Conservation (phyloP, 192 early-diverging fungal genomes). For the Coemansia sp. region DNA sequence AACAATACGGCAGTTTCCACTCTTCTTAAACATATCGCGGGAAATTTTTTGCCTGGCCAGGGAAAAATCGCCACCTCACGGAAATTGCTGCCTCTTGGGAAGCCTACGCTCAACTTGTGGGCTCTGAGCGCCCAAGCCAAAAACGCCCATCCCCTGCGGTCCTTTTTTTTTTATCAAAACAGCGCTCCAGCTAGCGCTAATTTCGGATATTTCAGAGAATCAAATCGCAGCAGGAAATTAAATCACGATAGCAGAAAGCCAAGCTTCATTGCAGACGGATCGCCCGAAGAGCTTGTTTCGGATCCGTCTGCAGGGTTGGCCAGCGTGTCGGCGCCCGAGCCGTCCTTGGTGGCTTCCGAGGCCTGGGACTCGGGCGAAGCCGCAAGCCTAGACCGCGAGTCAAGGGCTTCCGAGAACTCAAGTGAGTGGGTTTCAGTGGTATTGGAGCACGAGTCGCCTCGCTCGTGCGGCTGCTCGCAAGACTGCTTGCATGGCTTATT, state of each 20-base stretch:
- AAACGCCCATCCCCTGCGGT: too few species aligned
- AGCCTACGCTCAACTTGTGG: too few species aligned
- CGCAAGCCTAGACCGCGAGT: conserved; percentile 8
- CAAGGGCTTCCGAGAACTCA: conserved; percentile 3
- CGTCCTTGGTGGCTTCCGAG: conserved; percentile 20
- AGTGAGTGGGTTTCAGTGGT: conserved; percentile 1
- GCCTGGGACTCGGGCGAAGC: conserved; percentile 27
- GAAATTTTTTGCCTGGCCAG: conserved; percentile 1
- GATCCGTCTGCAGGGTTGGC: conserved; percentile 3
- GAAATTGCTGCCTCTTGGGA: background rate
- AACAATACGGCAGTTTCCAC: background rate
- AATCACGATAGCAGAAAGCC: conserved; percentile 35
- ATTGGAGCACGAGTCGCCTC: background rate
- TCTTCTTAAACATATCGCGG: background rate
- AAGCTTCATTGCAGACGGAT: conserved; percentile 48
- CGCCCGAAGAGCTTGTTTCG: conserved; percentile 5
- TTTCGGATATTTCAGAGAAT: too few species aligned
- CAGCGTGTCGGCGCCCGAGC: conserved; percentile 30
- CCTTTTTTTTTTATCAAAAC: too few species aligned
- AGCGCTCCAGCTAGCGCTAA: too few species aligned
- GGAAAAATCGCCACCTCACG: conserved; percentile 17
- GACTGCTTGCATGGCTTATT: too few species aligned
- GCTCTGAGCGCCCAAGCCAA: too few species aligned
- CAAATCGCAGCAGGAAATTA: too few species aligned
- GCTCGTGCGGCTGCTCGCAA: background rate